Evolutionary conservation across 2,329 filamentous ascomycete species (phyloP).

Genomic region (Madurella fahalii): DNA sequence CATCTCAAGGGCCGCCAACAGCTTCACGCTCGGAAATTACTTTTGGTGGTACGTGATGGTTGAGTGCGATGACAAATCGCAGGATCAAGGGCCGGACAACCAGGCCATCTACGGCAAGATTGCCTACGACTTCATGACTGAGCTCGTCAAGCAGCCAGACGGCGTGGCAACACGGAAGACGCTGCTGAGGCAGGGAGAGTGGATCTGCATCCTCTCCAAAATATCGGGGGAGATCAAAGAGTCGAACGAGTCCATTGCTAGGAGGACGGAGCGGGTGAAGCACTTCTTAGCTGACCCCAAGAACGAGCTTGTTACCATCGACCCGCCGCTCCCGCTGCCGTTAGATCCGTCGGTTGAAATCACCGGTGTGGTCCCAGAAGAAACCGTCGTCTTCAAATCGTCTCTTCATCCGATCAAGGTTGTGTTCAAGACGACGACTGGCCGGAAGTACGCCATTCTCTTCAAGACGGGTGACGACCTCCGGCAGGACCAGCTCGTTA

Average conservation of each 20-base stretch:
- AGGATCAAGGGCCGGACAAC: slow-evolving; percentile 69
- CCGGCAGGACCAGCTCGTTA: slow-evolving; percentile 93
- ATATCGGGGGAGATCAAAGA: slow-evolving; percentile 85
- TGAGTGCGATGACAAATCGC: slow-evolving; percentile 82
- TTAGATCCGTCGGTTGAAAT: slow-evolving; percentile 81
- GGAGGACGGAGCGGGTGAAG: slow-evolving; percentile 82
- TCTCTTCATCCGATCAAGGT: slow-evolving; percentile 87
- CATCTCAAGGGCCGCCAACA: slow-evolving; percentile 80
- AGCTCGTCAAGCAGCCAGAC: slow-evolving; percentile 67
- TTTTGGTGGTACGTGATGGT: slow-evolving; percentile 99
- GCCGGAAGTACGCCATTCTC: slow-evolving; percentile 80
- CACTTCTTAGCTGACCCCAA: slow-evolving; percentile 81
- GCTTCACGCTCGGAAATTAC: slow-evolving; percentile 89
- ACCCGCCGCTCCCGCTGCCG: slow-evolving; percentile 81
- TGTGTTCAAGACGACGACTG: slow-evolving; percentile 77
- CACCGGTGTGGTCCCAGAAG: slow-evolving; percentile 74
- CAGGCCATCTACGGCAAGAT: slow-evolving; percentile 87
- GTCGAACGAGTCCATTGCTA: slow-evolving; percentile 69
- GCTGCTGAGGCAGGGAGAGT: slow-evolving; percentile 80
- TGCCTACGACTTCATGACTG: slow-evolving; percentile 92
- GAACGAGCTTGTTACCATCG: slow-evolving; percentile 79
- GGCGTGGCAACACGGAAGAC: slow-evolving; percentile 71
- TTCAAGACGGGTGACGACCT: slow-evolving; percentile 98
- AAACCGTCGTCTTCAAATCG: slow-evolving; percentile 92
- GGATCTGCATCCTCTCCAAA: slow-evolving; percentile 81